phyloP scores from a whole-genome alignment of 352 stramenopile species.

The Phytophthora constricta region DNA sequence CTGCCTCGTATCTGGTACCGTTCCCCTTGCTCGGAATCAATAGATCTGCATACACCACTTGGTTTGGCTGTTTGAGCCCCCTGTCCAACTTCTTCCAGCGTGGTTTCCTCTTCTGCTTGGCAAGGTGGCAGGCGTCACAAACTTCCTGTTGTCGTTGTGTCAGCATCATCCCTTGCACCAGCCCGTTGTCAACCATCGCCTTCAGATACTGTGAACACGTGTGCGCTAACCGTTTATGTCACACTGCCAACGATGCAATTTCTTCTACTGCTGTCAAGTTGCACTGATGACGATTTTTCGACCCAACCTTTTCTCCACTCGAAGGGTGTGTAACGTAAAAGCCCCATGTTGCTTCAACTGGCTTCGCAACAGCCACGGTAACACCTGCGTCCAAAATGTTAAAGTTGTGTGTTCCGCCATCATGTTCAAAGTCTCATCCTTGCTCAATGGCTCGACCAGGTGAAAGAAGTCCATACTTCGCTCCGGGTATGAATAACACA shows the following conservation, averaged over 20 bases:
- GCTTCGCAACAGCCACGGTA: neutral
- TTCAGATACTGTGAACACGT: neutral
- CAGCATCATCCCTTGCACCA: conserved; percentile 3
- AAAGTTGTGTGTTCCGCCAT: neutral
- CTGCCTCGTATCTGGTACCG: conserved; percentile 2
- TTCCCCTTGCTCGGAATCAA: conserved; percentile 12
- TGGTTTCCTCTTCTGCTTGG: conserved; percentile 5
- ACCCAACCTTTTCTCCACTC: neutral
- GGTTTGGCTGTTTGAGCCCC: neutral
- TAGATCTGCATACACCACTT: conserved; percentile 5
- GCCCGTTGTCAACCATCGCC: neutral
- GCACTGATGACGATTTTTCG: too few species aligned
- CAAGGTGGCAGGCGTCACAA: conserved; percentile 6
- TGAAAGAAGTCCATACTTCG: neutral
- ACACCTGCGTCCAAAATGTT: neutral
- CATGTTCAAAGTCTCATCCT: neutral
- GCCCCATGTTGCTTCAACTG: neutral
- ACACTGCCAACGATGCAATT: neutral
- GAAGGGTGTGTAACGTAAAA: neutral
- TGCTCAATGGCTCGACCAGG: neutral
- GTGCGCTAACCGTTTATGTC: neutral
- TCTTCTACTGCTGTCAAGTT: neutral
- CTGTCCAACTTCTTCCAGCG: conserved; percentile 7
- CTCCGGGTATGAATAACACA: neutral
- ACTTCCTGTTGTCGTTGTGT: neutral